Evolutionary conservation across 108 stramenopile species (phyloP).

Genomic region (Cylindrotheca closterium): DNA sequence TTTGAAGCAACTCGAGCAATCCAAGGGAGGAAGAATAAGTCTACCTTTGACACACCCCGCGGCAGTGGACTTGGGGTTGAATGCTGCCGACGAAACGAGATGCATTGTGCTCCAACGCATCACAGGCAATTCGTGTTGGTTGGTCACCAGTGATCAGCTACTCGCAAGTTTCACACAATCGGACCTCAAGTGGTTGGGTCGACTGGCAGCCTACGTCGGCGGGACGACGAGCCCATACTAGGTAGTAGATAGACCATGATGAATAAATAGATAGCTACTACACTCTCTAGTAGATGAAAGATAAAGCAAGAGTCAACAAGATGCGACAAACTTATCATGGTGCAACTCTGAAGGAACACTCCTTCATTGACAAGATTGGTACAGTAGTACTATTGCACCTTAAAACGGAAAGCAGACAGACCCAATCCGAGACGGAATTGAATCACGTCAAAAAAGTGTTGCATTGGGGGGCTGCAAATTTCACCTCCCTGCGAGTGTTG

Average conservation of each 20-base stretch:
- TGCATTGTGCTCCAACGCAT: slow-evolving; percentile 73
- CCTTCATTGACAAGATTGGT: no score
- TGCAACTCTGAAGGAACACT: not conserved
- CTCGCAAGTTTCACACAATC: slow-evolving; percentile 63
- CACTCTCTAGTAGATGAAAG: not conserved
- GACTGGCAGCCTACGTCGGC: slow-evolving; percentile 48
- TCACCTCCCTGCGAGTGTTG: no score
- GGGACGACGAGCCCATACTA: not conserved
- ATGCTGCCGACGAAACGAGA: slow-evolving; percentile 18
- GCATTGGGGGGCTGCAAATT: no score
- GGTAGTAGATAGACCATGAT: not conserved
- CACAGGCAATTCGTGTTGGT: slow-evolving; percentile 45
- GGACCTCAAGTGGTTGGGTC: slow-evolving; percentile 77
- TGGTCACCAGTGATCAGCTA: slow-evolving; percentile 54
- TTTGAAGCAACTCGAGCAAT: slow-evolving; percentile 32
- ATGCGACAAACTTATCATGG: not conserved
- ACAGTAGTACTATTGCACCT: no score
- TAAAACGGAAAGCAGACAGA: no score
- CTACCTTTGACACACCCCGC: slow-evolving; percentile 63
- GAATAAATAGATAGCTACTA: not conserved
- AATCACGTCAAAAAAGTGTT: no score
- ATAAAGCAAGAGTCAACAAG: not conserved
- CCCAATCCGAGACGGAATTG: no score
- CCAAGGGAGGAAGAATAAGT: slow-evolving; percentile 58
- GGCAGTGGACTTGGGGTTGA: slow-evolving; percentile 3